Percentiles rank a stretch among this genome's conserved stretches.
Evolutionary conservation across 768 basidiomycete genomes (phyloP).

Genomic region (Boletus huronensis): DNA sequence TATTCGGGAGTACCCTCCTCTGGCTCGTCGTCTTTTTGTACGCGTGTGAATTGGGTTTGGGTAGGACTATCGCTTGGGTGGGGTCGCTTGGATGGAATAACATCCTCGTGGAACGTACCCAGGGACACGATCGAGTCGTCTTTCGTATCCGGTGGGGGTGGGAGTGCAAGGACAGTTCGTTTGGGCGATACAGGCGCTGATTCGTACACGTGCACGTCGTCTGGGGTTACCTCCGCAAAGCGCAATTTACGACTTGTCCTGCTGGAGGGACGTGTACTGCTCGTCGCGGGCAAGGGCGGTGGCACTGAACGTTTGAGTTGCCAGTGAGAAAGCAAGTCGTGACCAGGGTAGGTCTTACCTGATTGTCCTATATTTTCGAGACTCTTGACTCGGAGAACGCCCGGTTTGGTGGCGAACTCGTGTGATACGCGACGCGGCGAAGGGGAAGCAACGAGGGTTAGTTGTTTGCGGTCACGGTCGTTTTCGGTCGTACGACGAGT

Average conservation of each 20-base stretch:
- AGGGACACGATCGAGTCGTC: constrained; percentile 33
- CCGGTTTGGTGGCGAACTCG: constrained; percentile 18
- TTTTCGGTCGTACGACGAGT: not conserved
- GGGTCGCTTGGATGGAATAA: constrained; percentile 11
- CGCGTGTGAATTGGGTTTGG: not conserved
- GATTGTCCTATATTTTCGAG: constrained; percentile 25
- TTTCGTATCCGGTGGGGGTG: constrained; percentile 32
- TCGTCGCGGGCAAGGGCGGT: constrained; percentile 42
- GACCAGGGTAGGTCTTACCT: constrained; percentile 7
- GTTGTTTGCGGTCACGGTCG: not conserved
- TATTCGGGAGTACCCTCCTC: constrained; percentile 79
- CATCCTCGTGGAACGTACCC: constrained; percentile 36
- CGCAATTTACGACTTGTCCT: constrained; percentile 54
- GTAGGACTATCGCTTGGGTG: constrained; percentile 1
- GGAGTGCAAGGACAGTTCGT: constrained; percentile 52
- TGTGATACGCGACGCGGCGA: constrained; percentile 5
- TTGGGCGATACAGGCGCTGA: constrained; percentile 79
- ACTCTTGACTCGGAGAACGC: constrained; percentile 30
- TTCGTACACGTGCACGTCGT: constrained; percentile 81
- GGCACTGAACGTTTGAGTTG: constrained; percentile 28
- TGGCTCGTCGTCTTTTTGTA: constrained; percentile 26
- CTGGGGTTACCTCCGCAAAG: constrained; percentile 70
- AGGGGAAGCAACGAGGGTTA: constrained; percentile 6
- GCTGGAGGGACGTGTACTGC: constrained; percentile 59
- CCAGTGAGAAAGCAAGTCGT: not conserved